Conservation (phyloP, 768 basidiomycete species). For the Sistotremastrum suecicum region DNA sequence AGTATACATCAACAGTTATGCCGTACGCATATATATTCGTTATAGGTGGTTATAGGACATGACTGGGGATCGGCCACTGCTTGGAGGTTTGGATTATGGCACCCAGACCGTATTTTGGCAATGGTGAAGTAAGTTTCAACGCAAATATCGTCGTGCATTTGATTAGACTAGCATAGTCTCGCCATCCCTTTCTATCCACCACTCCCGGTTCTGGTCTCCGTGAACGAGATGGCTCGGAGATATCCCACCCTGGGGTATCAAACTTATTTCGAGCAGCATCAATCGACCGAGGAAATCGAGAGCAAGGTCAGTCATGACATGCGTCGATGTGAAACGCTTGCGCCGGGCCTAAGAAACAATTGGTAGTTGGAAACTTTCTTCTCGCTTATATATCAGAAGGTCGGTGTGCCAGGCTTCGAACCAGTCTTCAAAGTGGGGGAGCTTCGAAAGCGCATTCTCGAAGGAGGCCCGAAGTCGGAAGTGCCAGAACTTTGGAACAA, state of each 20-base stretch:
- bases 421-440: too few relatives aligned
- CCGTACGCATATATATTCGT: neutral
- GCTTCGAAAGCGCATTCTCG: too few relatives aligned
- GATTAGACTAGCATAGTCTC: conserved; percentile 20
- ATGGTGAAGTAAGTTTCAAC: conserved; percentile 39
- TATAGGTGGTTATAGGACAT: conserved; percentile 55
- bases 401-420: too few relatives aligned
- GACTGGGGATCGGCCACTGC: conserved; percentile 67
- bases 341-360: too few relatives aligned
- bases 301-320: conserved; percentile 27
- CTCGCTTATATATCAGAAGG: too few relatives aligned
- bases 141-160: neutral
- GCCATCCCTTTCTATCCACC: conserved; percentile 59
- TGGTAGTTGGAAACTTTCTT: too few relatives aligned
- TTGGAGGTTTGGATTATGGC: conserved; percentile 57
- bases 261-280: conserved; percentile 42
- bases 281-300: conserved; percentile 42
- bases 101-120: conserved; percentile 46
- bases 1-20: conserved; percentile 12
- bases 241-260: conserved; percentile 56
- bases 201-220: conserved; percentile 27
- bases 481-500: too few relatives aligned
- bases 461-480: neutral
- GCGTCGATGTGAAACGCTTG: too few relatives aligned
- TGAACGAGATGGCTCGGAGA: conserved; percentile 34